Percentiles rank a stretch among this genome's conserved stretches.
phyloP scores from a whole-genome alignment of 352 stramenopile genomes.

The Thalassiosira sp. region DNA sequence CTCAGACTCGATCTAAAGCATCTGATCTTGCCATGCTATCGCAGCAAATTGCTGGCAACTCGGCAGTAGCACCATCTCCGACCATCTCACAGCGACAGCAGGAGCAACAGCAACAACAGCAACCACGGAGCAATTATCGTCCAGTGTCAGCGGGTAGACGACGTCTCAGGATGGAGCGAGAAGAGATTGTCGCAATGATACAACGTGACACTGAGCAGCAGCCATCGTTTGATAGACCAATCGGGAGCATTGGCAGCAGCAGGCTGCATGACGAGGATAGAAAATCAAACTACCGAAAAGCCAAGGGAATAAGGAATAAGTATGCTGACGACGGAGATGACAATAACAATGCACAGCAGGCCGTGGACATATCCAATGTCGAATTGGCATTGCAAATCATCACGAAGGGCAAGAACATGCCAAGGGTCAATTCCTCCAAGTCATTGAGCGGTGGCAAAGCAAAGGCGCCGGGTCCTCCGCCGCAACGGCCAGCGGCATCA shows the following conservation, averaged over 20 bases:
- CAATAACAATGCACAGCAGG: too few relatives aligned
- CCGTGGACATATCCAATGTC: too few relatives aligned
- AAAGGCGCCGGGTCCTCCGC: not conserved
- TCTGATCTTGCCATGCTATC: slow-evolving; percentile 18
- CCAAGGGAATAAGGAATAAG: too few relatives aligned
- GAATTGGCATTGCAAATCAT: too few relatives aligned
- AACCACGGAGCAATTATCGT: not conserved
- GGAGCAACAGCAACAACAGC: not conserved
- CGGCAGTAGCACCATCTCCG: not conserved
- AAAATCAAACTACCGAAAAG: too few relatives aligned
- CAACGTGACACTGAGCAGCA: too few relatives aligned
- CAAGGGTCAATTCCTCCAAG: not conserved
- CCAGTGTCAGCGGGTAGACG: not conserved
- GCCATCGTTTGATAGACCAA: too few relatives aligned
- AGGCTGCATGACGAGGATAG: too few relatives aligned
- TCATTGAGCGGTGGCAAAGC: not conserved
- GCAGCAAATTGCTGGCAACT: slow-evolving; percentile 3
- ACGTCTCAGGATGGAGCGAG: not conserved
- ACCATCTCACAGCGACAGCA: not conserved
- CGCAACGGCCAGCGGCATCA: not conserved
- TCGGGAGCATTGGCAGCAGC: too few relatives aligned
- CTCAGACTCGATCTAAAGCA: slow-evolving; percentile 27
- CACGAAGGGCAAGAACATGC: too few relatives aligned
- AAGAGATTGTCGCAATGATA: too few relatives aligned
- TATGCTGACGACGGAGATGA: too few relatives aligned